Evolutionary conservation across 2,329 filamentous ascomycete genomes (phyloP).

Genomic region (Neonectria magnoliae): DNA sequence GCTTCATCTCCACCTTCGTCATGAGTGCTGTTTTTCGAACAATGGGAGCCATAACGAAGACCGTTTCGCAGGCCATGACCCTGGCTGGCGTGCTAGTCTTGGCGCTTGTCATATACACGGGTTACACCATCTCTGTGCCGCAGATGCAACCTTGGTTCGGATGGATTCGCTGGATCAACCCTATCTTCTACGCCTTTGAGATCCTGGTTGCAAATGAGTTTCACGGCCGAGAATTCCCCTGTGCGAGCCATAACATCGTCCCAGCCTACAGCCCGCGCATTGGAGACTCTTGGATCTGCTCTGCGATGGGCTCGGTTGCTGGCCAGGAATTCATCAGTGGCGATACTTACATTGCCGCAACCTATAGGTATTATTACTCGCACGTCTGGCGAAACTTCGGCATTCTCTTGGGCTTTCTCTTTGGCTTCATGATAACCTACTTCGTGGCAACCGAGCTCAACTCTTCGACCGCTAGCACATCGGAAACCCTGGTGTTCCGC

Average conservation of each 20-base stretch:
- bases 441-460: constrained; percentile 69
- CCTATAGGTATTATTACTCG: constrained; percentile 60
- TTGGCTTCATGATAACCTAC: constrained; percentile 69
- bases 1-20: constrained; percentile 71
- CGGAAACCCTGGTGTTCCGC: constrained; percentile 56
- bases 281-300: constrained; percentile 58
- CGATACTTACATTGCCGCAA: constrained; percentile 63
- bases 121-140: constrained; percentile 41
- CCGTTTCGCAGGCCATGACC: constrained; percentile 65
- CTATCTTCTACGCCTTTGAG: constrained; percentile 75
- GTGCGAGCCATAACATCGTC: constrained; percentile 59
- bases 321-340: constrained; percentile 63
- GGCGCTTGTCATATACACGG: constrained; percentile 52
- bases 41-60: constrained; percentile 74
- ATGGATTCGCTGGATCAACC: constrained; percentile 77
- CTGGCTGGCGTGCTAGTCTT: constrained; percentile 63
- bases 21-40: constrained; percentile 73
- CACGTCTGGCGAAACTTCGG: constrained; percentile 72
- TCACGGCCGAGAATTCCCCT: constrained; percentile 61
- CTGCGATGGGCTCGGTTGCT: constrained; percentile 60
- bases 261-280: constrained; percentile 52
- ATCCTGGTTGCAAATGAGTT: constrained; percentile 76
- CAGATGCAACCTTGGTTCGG: constrained; percentile 76
- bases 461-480: constrained; percentile 65
- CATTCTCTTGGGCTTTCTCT: constrained; percentile 68